Percentiles rank a stretch among this genome's conserved stretches.
Conservation (phyloP, 768 basidiomycete genomes). For the Tulasnella sp. region DNA sequence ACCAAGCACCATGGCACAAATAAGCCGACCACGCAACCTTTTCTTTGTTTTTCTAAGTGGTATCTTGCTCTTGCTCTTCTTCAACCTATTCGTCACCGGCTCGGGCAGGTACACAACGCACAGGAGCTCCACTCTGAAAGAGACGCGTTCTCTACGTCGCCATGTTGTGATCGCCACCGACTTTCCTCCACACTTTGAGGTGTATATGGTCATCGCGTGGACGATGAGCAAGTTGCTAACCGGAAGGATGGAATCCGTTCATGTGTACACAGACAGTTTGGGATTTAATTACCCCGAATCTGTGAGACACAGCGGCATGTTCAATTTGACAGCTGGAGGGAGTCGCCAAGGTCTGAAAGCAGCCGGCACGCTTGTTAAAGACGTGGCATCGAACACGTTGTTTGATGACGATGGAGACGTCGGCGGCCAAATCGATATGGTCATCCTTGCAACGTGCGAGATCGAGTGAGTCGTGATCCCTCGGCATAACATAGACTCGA, state of each 20-base stretch:
- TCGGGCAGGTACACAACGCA: no score
- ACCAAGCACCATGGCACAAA: no score
- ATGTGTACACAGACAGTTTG: neutral
- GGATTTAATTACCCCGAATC: neutral
- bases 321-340: neutral
- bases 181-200: neutral
- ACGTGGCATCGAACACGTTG: neutral
- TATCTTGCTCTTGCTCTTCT: no score
- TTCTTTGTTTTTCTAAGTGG: no score
- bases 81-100: no score
- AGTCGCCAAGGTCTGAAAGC: no score
- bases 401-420: neutral
- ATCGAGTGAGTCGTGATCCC: neutral
- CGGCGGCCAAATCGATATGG: conserved; percentile 1
- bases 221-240: neutral
- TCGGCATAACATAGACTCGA: neutral
- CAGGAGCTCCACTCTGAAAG: no score
- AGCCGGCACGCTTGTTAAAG: neutral
- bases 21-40: no score
- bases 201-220: neutral
- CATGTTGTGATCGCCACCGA: neutral
- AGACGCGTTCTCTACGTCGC: no score
- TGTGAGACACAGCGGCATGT: neutral
- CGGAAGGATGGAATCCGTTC: neutral
- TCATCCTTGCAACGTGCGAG: conserved; percentile 6